A percentile compares a stretch with the other conserved stretches of the same genome.
Conservation (phyloP, 768 basidiomycete species). For the Auriscalpium microsporum region DNA sequence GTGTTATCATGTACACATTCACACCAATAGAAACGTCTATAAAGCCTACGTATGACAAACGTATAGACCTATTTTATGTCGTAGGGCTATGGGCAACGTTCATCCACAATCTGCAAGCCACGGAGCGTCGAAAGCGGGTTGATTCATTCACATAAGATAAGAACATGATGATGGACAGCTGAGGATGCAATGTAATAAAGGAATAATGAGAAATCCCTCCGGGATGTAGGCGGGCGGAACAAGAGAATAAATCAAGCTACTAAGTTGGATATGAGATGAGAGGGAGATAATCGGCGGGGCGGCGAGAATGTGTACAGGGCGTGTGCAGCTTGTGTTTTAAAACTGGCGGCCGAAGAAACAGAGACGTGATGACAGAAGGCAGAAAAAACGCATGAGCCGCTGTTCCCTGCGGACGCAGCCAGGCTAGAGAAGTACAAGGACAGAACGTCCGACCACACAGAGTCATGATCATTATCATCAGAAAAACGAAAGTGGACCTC, state of each 20-base stretch:
- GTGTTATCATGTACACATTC: neutral
- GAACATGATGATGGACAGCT: conserved; percentile 20
- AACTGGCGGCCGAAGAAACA: conserved; percentile 12
- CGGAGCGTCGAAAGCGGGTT: neutral
- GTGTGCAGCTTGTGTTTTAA: conserved; percentile 9
- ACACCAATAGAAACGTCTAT: too few relatives aligned
- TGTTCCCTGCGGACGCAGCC: neutral
- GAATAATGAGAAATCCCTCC: conserved; percentile 20
- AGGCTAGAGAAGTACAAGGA: conserved; percentile 1
- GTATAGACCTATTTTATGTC: neutral
- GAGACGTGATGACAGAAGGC: conserved; percentile 4
- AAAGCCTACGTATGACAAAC: neutral
- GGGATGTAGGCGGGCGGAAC: conserved; percentile 8
- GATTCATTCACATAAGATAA: conserved; percentile 24
- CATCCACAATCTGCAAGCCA: neutral
- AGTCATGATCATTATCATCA: conserved; percentile 5
- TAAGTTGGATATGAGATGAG: conserved; percentile 24
- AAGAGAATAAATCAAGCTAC: conserved; percentile 29
- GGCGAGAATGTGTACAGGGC: conserved; percentile 12
- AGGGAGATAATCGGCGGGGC: conserved; percentile 17
- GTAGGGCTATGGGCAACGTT: too few relatives aligned
- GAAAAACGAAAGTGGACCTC: conserved; percentile 9
- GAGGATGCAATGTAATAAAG: conserved; percentile 15
- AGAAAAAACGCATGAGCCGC: neutral
- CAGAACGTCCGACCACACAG: conserved; percentile 5